Evolutionary conservation across 441 rosid species (phyloP).

Genomic region (Corymbia calophylla): DNA sequence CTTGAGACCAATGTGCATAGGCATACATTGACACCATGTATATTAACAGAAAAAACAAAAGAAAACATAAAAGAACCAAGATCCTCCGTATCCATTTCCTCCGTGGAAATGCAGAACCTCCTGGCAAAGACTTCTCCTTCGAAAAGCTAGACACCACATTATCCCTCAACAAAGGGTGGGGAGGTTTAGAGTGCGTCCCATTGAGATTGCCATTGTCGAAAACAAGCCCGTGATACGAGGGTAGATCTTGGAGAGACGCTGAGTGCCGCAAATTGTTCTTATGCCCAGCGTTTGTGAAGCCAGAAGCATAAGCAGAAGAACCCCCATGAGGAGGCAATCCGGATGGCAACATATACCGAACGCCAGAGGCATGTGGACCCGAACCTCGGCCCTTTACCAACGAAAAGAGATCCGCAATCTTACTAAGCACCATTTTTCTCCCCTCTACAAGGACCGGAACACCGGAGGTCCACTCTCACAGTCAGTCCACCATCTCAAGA

Average conservation of each 20-base stretch:
- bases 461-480: not conserved
- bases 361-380: conserved; percentile 30
- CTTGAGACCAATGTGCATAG: conserved; percentile 69
- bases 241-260: conserved; percentile 86
- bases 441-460: not conserved
- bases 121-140: conserved; percentile 55
- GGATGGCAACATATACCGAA: conserved; percentile 32
- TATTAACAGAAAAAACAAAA: conserved; percentile 49
- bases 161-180: conserved; percentile 45
- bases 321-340: conserved; percentile 36
- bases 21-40: conserved; percentile 44
- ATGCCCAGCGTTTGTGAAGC: conserved; percentile 29
- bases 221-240: conserved; percentile 46
- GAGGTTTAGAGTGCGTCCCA: conserved; percentile 13
- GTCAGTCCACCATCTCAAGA: not conserved
- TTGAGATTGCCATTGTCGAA: conserved; percentile 40
- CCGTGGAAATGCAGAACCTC: conserved; percentile 36
- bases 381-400: conserved; percentile 25
- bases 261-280: conserved; percentile 64
- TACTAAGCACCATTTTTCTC: conserved; percentile 49
- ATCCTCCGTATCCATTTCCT: conserved; percentile 58
- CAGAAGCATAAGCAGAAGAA: conserved; percentile 22
- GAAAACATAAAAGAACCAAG: conserved; percentile 41
- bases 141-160: conserved; percentile 66
- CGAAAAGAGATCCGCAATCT: conserved; percentile 39